These are phyloP conservation scores for Zasmidium cellare DNA, from an alignment of 2,329 filamentous ascomycete genomes.

Conservation along the genomic window DNA sequence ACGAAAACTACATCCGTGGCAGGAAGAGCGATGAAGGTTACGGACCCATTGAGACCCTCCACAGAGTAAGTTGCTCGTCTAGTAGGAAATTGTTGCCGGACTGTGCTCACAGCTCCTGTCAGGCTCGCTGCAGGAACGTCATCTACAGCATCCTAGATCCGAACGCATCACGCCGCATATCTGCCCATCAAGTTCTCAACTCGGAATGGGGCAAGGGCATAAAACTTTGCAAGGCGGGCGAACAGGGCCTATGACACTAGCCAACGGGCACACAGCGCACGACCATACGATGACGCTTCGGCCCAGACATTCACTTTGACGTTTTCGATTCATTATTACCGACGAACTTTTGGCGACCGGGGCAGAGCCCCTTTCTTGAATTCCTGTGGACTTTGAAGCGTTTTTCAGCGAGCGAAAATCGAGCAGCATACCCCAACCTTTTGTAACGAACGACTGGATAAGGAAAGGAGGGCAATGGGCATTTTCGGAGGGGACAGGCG, in stretches of 20 bases:
- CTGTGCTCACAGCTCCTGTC: conserved; percentile 5
- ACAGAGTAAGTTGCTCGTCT: conserved; percentile 68
- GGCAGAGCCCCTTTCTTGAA: neutral
- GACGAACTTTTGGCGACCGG: neutral
- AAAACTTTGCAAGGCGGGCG: conserved; percentile 92
- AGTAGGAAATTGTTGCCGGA: neutral
- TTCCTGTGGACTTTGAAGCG: conserved; percentile 3
- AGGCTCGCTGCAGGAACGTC: conserved; percentile 97
- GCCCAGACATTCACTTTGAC: conserved; percentile 10
- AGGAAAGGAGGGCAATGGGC: neutral
- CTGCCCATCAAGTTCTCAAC: conserved; percentile 92
- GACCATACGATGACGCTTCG: conserved; percentile 12
- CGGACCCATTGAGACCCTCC: conserved; percentile 90
- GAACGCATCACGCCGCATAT: conserved; percentile 87
- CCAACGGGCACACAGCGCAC: conserved; percentile 19
- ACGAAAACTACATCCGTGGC: conserved; percentile 88
- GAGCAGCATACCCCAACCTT: conserved; percentile 1
- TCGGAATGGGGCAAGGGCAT: conserved; percentile 99
- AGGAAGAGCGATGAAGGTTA: conserved; percentile 94
- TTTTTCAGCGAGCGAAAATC: conserved; percentile 9
- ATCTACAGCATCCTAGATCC: conserved; percentile 98
- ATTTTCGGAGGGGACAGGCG: neutral
- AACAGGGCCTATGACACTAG: conserved; percentile 77
- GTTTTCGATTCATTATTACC: conserved; percentile 7
- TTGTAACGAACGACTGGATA: conserved; percentile 2